These are phyloP conservation scores for Penicillium sp. DNA, from an alignment of 2,329 filamentous ascomycete genomes.

Conservation along the genomic window DNA sequence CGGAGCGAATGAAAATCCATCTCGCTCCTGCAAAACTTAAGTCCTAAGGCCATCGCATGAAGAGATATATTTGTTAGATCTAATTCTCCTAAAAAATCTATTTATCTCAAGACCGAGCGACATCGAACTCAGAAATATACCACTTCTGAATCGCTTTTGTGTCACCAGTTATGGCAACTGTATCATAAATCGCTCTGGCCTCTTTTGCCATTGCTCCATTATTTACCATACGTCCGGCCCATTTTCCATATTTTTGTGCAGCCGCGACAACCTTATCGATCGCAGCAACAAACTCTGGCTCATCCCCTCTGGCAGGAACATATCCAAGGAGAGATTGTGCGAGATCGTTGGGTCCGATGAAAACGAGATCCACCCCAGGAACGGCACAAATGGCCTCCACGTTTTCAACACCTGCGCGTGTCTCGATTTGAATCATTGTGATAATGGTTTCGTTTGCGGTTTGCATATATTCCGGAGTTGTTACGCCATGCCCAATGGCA, in stretches of 20 bases:
- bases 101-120: slow-evolving; percentile 35
- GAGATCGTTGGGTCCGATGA: slow-evolving; percentile 37
- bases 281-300: slow-evolving; percentile 60
- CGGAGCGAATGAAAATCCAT: no score
- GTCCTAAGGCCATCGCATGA: no score
- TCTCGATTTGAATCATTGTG: slow-evolving; percentile 43
- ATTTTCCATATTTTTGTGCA: slow-evolving; percentile 63
- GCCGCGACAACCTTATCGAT: slow-evolving; percentile 60
- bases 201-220: slow-evolving; percentile 46
- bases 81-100: no score
- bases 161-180: slow-evolving; percentile 48
- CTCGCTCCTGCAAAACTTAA: no score
- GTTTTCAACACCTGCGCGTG: slow-evolving; percentile 39
- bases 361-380: slow-evolving; percentile 39
- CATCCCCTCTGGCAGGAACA: slow-evolving; percentile 54
- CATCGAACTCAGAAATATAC: slow-evolving; percentile 46
- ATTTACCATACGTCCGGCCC: slow-evolving; percentile 57
- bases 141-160: slow-evolving; percentile 53
- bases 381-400: slow-evolving; percentile 43
- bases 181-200: slow-evolving; percentile 42
- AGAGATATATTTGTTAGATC: no score
- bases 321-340: slow-evolving; percentile 59
- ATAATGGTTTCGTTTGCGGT: slow-evolving; percentile 35
- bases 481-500: slow-evolving; percentile 34
- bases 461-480: slow-evolving; percentile 33